These are phyloP conservation scores for Thraustochytrium sp. DNA, from an alignment of 352 stramenopile species.

Conservation along the genomic window DNA sequence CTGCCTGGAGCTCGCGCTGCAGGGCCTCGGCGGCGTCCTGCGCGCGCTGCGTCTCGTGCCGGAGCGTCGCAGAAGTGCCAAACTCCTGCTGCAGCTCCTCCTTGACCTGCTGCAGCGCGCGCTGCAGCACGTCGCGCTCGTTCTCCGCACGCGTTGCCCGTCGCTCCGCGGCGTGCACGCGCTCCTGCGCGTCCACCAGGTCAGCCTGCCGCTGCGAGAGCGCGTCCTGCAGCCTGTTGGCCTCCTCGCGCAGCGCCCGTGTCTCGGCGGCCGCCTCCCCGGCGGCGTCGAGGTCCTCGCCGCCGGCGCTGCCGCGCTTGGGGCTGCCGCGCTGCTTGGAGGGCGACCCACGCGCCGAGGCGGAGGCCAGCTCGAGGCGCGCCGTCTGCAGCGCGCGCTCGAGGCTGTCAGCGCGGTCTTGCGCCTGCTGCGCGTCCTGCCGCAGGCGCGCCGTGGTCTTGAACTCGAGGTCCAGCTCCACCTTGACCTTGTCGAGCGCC, in stretches of 20 bases:
- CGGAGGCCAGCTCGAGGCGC: not conserved
- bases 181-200: not conserved
- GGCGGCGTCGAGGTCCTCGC: too few species aligned
- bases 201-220: not conserved
- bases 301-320: too few species aligned
- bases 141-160: not conserved
- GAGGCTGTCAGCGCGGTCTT: not conserved
- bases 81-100: slow-evolving; percentile 39
- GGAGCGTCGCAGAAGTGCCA: not conserved
- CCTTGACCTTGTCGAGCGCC: slow-evolving; percentile 39
- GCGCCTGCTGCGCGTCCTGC: slow-evolving; percentile 4
- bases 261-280: not conserved
- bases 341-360: not conserved
- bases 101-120: slow-evolving; percentile 23
- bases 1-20: not conserved
- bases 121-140: slow-evolving; percentile 31
- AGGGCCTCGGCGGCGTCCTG: not conserved
- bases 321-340: not conserved
- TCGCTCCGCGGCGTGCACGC: not conserved
- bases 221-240: not conserved
- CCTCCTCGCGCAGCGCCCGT: not conserved
- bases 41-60: not conserved
- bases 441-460: not conserved
- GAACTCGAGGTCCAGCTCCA: slow-evolving; percentile 31
- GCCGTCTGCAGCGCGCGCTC: not conserved